phyloP scores from a whole-genome alignment of 2,329 filamentous ascomycete species.

The Bipolaris sorokiniana region DNA sequence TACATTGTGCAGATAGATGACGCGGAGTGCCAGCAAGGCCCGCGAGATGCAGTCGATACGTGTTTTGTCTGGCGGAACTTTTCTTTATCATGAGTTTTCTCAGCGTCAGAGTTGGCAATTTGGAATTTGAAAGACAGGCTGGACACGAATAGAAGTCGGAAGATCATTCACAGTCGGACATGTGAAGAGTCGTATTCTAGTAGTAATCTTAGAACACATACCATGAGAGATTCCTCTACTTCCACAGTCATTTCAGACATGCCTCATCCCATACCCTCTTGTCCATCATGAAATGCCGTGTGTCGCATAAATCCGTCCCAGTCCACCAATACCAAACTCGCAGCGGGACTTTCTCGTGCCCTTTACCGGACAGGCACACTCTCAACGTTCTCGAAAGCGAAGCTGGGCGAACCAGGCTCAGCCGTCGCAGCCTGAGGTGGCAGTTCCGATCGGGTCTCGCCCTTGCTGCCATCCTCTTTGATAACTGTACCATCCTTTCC shows the following conservation, averaged over 20 bases:
- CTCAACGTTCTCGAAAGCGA: constrained; percentile 80
- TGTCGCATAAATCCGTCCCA: neutral
- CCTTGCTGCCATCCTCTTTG: constrained; percentile 58
- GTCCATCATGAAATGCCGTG: neutral
- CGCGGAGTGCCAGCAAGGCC: constrained; percentile 5
- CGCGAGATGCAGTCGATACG: neutral
- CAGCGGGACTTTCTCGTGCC: neutral
- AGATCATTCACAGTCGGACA: neutral
- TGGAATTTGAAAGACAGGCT: neutral
- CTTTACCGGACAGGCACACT: constrained; percentile 30
- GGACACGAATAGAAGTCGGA: neutral
- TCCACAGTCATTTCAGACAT: neutral
- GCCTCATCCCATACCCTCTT: neutral
- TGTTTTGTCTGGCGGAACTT: neutral
- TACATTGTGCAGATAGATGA: neutral
- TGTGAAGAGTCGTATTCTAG: neutral
- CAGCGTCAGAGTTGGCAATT: neutral
- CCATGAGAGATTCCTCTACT: neutral
- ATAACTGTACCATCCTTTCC: constrained; percentile 68
- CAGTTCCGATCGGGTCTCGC: constrained; percentile 64
- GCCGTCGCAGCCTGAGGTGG: constrained; percentile 71
- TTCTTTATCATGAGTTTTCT: neutral
- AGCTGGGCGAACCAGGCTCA: constrained; percentile 81
- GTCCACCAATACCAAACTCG: neutral
- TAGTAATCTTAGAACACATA: neutral